These are phyloP conservation scores for Amanita exitialis DNA, from an alignment of 768 basidiomycete genomes.

Conservation along the genomic window DNA sequence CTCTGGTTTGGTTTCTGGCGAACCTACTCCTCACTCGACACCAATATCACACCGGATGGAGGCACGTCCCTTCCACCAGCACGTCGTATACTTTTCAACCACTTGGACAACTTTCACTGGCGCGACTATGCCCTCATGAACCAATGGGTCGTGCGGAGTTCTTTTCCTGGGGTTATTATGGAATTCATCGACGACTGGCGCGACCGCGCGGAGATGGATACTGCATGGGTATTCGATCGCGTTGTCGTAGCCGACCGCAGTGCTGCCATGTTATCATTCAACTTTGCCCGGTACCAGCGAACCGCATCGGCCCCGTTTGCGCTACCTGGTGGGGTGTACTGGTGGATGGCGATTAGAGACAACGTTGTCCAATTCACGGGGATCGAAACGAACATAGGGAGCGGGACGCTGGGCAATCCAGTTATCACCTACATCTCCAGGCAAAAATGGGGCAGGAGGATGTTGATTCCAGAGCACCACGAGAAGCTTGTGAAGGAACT, in stretches of 20 bases:
- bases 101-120: conserved; percentile 71
- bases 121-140: conserved; percentile 91
- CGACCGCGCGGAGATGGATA: conserved; percentile 62
- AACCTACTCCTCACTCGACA: conserved; percentile 77
- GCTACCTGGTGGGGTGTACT: conserved; percentile 64
- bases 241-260: conserved; percentile 82
- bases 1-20: conserved; percentile 91
- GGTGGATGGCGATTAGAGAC: conserved; percentile 77
- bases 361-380: conserved; percentile 69
- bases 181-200: conserved; percentile 81
- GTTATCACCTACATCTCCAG: conserved; percentile 92
- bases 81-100: conserved; percentile 68
- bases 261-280: conserved; percentile 65
- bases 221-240: conserved; percentile 76
- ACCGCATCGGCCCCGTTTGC: conserved; percentile 68
- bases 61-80: conserved; percentile 65
- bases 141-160: conserved; percentile 69
- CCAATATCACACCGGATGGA: conserved; percentile 52
- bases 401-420: conserved; percentile 41
- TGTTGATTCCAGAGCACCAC: conserved; percentile 69
- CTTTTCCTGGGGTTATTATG: conserved; percentile 72
- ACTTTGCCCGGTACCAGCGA: conserved; percentile 62
- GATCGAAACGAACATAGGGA: conserved; percentile 30
- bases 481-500: conserved; percentile 70
- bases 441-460: conserved; percentile 82